A percentile compares a stretch with the other conserved stretches of the same genome.
Conservation (phyloP, 805 yeast genomes). For the Kodamaea kaohsiungensis region DNA sequence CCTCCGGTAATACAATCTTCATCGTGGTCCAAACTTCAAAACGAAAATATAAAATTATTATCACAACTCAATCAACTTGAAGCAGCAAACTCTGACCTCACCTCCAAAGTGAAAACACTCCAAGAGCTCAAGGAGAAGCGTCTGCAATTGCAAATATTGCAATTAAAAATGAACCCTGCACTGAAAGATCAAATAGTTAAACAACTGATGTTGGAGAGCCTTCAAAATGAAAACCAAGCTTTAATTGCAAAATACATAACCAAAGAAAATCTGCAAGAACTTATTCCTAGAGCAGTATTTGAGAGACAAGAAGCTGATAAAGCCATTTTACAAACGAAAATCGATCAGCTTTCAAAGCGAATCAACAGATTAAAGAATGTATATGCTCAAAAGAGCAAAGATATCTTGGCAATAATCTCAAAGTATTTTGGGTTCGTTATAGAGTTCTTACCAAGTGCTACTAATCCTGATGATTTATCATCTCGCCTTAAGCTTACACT, state of each 20-base stretch:
- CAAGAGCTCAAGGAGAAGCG: slow-evolving; percentile 21
- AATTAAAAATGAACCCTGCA: slow-evolving; percentile 67
- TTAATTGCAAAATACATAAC: slow-evolving; percentile 30
- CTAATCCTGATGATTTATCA: slow-evolving; percentile 47
- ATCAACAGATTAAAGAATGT: slow-evolving; percentile 54
- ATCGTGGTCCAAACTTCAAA: slow-evolving; percentile 11
- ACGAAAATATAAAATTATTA: slow-evolving; percentile 39
- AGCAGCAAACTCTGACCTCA: slow-evolving; percentile 34
- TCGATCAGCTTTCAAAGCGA: slow-evolving; percentile 52
- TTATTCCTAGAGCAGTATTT: slow-evolving; percentile 62
- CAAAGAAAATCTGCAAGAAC: slow-evolving; percentile 18
- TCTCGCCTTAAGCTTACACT: slow-evolving; percentile 56
- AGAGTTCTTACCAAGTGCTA: slow-evolving; percentile 56
- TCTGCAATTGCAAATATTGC: slow-evolving; percentile 49
- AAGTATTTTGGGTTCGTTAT: slow-evolving; percentile 71
- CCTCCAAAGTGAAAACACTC: slow-evolving; percentile 34
- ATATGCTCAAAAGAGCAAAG: slow-evolving; percentile 66
- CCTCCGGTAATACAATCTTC: background rate
- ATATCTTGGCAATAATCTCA: slow-evolving; percentile 66
- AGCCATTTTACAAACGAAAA: slow-evolving; percentile 45
- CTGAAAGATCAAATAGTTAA: slow-evolving; percentile 61
- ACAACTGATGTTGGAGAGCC: slow-evolving; percentile 47
- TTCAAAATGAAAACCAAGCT: slow-evolving; percentile 60
- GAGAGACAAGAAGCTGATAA: slow-evolving; percentile 62
- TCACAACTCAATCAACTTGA: slow-evolving; percentile 38